phyloP scores from a whole-genome alignment of 805 yeast species.

The Cyberlindnera maritima region DNA sequence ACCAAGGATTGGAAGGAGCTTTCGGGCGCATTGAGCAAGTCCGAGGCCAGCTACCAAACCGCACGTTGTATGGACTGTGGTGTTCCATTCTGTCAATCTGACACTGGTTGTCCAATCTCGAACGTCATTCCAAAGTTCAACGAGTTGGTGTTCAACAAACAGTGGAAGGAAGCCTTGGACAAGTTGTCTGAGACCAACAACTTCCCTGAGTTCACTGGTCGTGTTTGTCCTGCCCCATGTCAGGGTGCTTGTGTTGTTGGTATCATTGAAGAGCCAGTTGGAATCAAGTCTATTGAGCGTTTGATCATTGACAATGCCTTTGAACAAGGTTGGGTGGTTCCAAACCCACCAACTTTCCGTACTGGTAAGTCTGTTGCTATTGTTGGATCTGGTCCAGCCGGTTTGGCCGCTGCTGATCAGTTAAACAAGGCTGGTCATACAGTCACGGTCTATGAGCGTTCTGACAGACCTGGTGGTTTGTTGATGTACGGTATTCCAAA shows the following conservation, averaged over 20 bases:
- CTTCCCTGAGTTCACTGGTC: conserved; percentile 97
- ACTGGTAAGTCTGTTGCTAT: conserved; percentile 85
- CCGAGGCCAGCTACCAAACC: conserved; percentile 85
- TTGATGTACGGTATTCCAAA: conserved; percentile 99
- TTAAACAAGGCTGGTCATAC: conserved; percentile 92
- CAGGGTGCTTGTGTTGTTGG: conserved; percentile 96
- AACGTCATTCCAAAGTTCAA: conserved; percentile 98
- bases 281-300: conserved; percentile 93
- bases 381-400: conserved; percentile 97
- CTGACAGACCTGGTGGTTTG: conserved; percentile 95
- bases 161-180: conserved; percentile 93
- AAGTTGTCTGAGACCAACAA: conserved; percentile 93
- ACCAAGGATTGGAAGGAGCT: conserved; percentile 91
- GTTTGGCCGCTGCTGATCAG: conserved; percentile 96
- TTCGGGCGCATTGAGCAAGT: conserved; percentile 74
- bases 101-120: conserved; percentile 97
- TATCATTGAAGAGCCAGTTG: conserved; percentile 91
- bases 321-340: conserved; percentile 94
- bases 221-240: conserved; percentile 99
- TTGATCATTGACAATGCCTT: conserved; percentile 96
- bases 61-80: conserved; percentile 99
- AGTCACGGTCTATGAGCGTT: conserved; percentile 90
- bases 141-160: conserved; percentile 89
- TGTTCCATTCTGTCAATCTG: conserved; percentile 97
- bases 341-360: conserved; percentile 72